Evolutionary conservation across 768 basidiomycete genomes (phyloP), one percentile per base, ranked within the genome.

Genomic region (Calocybe gangraenosa): DNA sequence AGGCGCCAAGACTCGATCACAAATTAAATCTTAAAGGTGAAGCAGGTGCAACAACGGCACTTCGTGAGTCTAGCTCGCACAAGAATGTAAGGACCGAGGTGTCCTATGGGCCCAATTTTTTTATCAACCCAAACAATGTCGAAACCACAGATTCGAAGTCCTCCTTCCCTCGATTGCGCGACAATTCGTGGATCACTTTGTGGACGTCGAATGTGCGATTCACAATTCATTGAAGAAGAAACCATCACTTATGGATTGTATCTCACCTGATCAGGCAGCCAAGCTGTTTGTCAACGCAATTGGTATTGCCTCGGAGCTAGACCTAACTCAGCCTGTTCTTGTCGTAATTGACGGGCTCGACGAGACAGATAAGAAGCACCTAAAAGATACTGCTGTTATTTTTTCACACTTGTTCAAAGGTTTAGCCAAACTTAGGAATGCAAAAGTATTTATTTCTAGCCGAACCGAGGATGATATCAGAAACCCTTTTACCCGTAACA

Each of bases 131-230:
- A 49, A 54, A 20, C 44, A 49, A n/a, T 31, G 28, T 13, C 44
- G 47, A 8, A 54, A 48, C 1, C 49, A 44, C 11, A 39, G 54
- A 19, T 50, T 50, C 3, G 46, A 46, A 20, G 30, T 42, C 8
- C 52, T 52, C 21, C 52, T 54, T 35, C 55, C 52, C n/a, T 49
- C 55, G 3, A 51, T 54, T 25, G 55, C 55, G 14, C 47, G 50
- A 7, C 50, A 57, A 25, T 23, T 57, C 21, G 41, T 47, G 0
- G 34, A 49, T 14, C 40, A 40, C 19, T 51, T 40, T 2, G 30
- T 32, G 18, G 47, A 48, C 3, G 47, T 51, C 11, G 40, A 42
- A 33, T 15, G 18, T 11, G 33, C 41, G 10, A 42, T 56, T 5
- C 42, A 53, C 15, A 49, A 48, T 33, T 17, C 48, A 11, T 28